phyloP scores from a whole-genome alignment of 805 yeast species.

The Candida coleopterorum region DNA sequence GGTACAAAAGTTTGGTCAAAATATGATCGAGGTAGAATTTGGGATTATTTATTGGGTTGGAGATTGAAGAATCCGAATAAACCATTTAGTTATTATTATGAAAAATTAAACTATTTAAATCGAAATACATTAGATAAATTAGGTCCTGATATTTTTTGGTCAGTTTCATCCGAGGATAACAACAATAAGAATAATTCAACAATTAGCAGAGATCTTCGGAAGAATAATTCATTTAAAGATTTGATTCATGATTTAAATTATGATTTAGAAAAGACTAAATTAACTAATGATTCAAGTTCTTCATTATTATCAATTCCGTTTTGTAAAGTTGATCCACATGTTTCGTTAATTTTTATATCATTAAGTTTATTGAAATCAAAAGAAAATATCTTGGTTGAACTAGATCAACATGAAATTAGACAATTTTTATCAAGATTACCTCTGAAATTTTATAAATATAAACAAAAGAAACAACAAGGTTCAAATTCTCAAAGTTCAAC shows the following conservation, averaged over 20 bases:
- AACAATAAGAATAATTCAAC: neutral
- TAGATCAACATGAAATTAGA: conserved; percentile 85
- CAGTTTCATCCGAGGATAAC: conserved; percentile 16
- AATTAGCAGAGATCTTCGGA: too few species aligned
- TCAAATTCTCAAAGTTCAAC: conserved; percentile 10
- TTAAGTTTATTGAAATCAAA: conserved; percentile 77
- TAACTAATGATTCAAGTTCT: neutral
- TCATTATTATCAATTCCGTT: conserved; percentile 36
- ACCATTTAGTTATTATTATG: conserved; percentile 24
- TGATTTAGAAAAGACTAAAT: conserved; percentile 2
- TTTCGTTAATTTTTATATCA: conserved; percentile 69
- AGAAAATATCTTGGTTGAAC: conserved; percentile 72
- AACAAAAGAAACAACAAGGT: conserved; percentile 8
- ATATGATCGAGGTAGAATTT: conserved; percentile 76
- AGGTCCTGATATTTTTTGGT: conserved; percentile 66
- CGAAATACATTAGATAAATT: conserved; percentile 29
- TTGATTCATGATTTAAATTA: conserved; percentile 25
- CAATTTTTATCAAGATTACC: conserved; percentile 64
- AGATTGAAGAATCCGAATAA: conserved; percentile 36
- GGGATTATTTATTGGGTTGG: conserved; percentile 88
- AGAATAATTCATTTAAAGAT: conserved; percentile 25
- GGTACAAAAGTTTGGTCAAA: conserved; percentile 84
- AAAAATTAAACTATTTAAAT: conserved; percentile 29
- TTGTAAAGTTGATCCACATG: conserved; percentile 66
- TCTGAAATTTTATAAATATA: conserved; percentile 34